Base-by-base conservation (phyloP, 257 asterid species). In the Anisodus acutangulus region DNA sequence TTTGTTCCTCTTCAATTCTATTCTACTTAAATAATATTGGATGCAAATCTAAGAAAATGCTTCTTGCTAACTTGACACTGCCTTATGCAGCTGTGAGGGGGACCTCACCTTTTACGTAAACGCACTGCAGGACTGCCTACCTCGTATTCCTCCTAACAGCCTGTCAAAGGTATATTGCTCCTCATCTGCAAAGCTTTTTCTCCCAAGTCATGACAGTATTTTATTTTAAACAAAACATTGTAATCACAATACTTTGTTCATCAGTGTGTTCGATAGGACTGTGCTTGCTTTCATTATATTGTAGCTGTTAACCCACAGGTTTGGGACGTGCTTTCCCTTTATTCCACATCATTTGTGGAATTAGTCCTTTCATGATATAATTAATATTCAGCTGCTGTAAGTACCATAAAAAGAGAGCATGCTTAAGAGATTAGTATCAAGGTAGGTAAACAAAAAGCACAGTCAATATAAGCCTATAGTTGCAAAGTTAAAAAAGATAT, bases 141-240 rank as follows among this genome's bases (percentile, higher is more conserved):
- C 95, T 78, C 92, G 86, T 64, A 93, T 95, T 85, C 95, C 94
- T 84, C 92, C 98, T 15, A 92, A 93, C 88, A 92, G 97, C 90
- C 90, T 95, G 72, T 93, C 97, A 0, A 91, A 93, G 97, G 98
- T 93, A 88, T 85, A 39, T 63, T 81, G 45, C 80, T 81, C 16
- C 64, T 78, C 49, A 31, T 78, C 64, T 78, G 62, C 66, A 31
- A 26, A 53, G 49, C 64, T 53, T 51, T 53, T 26, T 4, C 9
- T 7, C 64, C 57, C 12, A 53, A 39, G 43, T 78, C 64, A 78
- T 31, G 63, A 26, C 22, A 12, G 22, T 22, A 12, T 22, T 76
- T 76, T 51, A 49, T 51, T 22, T 76, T 51, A 22, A 22, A 43
- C 26, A 54, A 51, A 76, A 45, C 81, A 26, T 53, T 3, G 82